Conservation (phyloP, 1,139 yeast genomes). For the Candida tetrigidarum region DNA sequence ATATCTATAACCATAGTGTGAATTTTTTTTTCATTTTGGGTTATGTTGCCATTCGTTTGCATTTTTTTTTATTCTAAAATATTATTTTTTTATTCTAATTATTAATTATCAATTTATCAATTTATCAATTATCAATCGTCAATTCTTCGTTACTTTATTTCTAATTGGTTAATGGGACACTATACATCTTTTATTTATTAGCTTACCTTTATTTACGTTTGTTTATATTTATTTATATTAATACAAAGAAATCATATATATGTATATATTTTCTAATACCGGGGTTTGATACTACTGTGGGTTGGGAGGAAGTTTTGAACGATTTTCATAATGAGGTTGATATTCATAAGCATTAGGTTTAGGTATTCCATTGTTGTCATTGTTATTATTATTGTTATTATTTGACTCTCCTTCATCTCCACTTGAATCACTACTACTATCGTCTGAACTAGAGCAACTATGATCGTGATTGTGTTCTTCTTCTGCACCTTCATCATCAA, state of each 20-base stretch:
- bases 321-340: conserved; percentile 64
- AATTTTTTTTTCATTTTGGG: too few species aligned
- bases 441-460: conserved; percentile 41
- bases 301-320: conserved; percentile 18
- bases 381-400: conserved; percentile 13
- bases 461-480: conserved; percentile 12
- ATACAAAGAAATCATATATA: neutral
- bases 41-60: conserved; percentile 3
- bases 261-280: conserved; percentile 1
- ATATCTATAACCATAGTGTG: too few species aligned
- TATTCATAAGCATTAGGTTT: conserved; percentile 74
- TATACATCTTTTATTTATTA: neutral
- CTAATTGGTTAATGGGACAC: neutral
- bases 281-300: neutral
- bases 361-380: conserved; percentile 20
- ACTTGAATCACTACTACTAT: conserved; percentile 35
- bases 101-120: neutral
- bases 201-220: neutral
- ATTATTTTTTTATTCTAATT: neutral
- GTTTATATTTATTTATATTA: neutral
- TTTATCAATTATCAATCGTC: neutral
- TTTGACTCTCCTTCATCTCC: conserved; percentile 27
- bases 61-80: neutral
- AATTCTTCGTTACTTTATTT: neutral
- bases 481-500: conserved; percentile 54